These are phyloP conservation scores for Aspergillus pseudotamarii DNA, from an alignment of 2,329 filamentous ascomycete genomes.

Conservation along the genomic window DNA sequence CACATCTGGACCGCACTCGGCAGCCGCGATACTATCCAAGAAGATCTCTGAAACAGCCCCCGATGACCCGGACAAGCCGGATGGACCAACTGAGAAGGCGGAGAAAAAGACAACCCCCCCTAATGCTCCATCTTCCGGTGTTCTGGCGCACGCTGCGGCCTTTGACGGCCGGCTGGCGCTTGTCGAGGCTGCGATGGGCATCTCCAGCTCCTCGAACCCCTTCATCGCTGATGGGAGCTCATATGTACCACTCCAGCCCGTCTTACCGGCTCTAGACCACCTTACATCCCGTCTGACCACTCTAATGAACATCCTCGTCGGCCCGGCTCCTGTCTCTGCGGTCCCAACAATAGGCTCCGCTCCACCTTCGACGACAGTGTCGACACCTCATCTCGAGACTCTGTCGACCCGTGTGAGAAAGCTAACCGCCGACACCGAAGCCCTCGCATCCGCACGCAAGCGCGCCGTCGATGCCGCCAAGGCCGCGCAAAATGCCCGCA, in stretches of 20 bases:
- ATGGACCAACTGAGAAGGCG: slow-evolving; percentile 15
- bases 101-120: slow-evolving; percentile 6
- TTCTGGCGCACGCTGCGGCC: slow-evolving; percentile 78
- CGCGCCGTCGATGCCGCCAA: slow-evolving; percentile 47
- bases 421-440: slow-evolving; percentile 48
- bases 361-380: slow-evolving; percentile 30
- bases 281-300: slow-evolving; percentile 80
- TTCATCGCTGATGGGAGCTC: slow-evolving; percentile 49
- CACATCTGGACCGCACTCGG: slow-evolving; percentile 29
- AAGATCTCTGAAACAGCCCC: slow-evolving; percentile 28
- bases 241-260: slow-evolving; percentile 60
- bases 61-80: slow-evolving; percentile 10
- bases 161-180: slow-evolving; percentile 81
- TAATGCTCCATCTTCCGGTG: slow-evolving; percentile 43
- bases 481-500: slow-evolving; percentile 43
- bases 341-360: slow-evolving; percentile 23
- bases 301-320: slow-evolving; percentile 57
- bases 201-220: slow-evolving; percentile 69
- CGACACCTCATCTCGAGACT: slow-evolving; percentile 48
- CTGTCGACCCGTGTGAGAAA: slow-evolving; percentile 47
- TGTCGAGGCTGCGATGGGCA: slow-evolving; percentile 79
- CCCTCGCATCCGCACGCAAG: slow-evolving; percentile 46
- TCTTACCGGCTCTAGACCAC: slow-evolving; percentile 78
- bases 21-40: slow-evolving; percentile 39
- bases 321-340: slow-evolving; percentile 35